Evolutionary conservation across 495 filamentous ascomycete genomes (phyloP), one percentile per base, ranked within the genome.

Genomic region (Acidomyces sp.): DNA sequence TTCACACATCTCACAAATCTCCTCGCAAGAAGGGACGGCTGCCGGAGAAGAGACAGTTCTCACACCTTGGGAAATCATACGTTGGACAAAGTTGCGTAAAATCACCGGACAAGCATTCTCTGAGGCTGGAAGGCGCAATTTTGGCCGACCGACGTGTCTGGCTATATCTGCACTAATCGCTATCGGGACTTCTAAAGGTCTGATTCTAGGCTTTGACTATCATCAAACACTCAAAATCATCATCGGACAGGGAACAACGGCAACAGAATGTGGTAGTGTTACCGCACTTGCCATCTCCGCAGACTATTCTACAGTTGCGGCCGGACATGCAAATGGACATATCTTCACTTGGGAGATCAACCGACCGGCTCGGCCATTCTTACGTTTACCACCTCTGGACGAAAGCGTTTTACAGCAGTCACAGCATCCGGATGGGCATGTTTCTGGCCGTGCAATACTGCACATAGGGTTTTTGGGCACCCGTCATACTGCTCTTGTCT

Each of bases 311-410:
- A 94, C 85, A 12, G 69, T 96, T 51, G 90, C 85, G 23, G 80
- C 77, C 31, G 90, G 90, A 2, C 90, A 99, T 70, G 77, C 76
- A 10, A 82, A 77, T 46, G 90, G 90, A 11, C 76, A 78, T 56
- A 95, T 99, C 13, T 99, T 94, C 51, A 96, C 88, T 2, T 99
- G 90, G 90, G 90, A 99, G 54, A 76, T 90, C 19, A 71, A 77
- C 15, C 71, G 78, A 32, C 74, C 81, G 18, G 77, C 84, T 3
- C 72, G 78, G 29, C 90, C 87, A 2, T 99, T 99, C 52, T 71
- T 99, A 24, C 78, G 82, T 33, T 85, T 99, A 13, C 75, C 78
- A 6, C 84, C 85, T 22, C 63, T 93, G 9, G 74, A 82, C 30
- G 56, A 68, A 23, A 64, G 69, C 15, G 75, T 78, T 43, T 51